Evolutionary conservation across 768 basidiomycete species (phyloP), one percentile per base, ranked within the genome.

Genomic region (Boletus sp.): DNA sequence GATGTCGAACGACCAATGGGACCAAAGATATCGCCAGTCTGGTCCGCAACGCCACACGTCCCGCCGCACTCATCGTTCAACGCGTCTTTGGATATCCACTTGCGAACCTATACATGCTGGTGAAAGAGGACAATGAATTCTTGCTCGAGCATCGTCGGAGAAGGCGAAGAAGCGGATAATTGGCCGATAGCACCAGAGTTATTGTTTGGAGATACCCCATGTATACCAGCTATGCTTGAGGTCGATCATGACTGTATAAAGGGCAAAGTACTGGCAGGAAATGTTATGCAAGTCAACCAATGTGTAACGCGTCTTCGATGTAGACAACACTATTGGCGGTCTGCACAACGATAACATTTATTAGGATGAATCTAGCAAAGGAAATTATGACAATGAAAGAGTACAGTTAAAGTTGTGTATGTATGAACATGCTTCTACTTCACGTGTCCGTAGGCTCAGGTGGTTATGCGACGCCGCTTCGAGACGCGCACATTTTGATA

Each of bases 391-490:
- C 33, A 51, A 46, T 62, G 61, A 57, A 64, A 61, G 46, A 7
- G 47, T 70, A 70, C 60, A 60, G 59, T 60, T 65, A 67, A 60
- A 51, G 53, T 57, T 60, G 47, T 37, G 60, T 60, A 59, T 57
- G 62, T 62, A 63, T 64, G 47, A 48, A 57, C 54, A 59, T 65
- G 50, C 56, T 47, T 59, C 58, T 55, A 59, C 48, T 40, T 33
- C 48, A 46, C 48, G 42, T 56, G 66, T 66, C 63, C 57, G 9
- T 65, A 25, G 15, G 29, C 42, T 69, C 57, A 70, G 34, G 50
- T 39, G 42, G 46, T 51, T 49, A 64, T 70, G 46, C 69, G 66
- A 45, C 67, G 70, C 33, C 69, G 71, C 57, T 70, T 70, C 34
- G 58, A 47, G 37, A 35, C 47, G 32, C 70, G 69, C 39, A 60